Base-by-base conservation (phyloP, 768 basidiomycete genomes). In the Trametes punicea region DNA sequence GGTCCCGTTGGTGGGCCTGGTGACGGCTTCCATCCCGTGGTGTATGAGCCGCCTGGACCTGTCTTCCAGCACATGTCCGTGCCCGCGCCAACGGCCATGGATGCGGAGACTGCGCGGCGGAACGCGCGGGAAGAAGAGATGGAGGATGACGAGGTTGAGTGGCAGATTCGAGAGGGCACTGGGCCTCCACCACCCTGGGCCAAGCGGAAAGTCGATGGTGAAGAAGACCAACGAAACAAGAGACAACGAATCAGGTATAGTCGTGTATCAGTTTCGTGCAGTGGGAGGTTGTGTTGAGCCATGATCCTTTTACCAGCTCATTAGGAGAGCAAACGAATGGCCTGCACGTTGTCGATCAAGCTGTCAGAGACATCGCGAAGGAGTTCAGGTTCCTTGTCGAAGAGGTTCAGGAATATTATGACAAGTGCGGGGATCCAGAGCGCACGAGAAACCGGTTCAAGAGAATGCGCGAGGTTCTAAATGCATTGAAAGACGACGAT, bases 361-460 rank as follows among this genome's bases (percentile, higher is more conserved):
- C 74, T 10, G 78, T 92, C 34, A 69, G 71, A 27, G 81, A 84
- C 27, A 90, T 92, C 61, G 88, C 89, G 6, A 73, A 69, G 31
- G 82, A 88, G 33, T 87, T 75, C 63, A 76, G 83, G 46, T 92
- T 92, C 67, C 87, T 87, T 1, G 67, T 82, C 1, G 84, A 85
- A 59, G 90, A 92, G 69, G 88, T 92, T 13, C 80, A 85, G 64
- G 87, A 86, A 64, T 88, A 82, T 66, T 90, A 90, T 58, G 85
- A 89, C 64, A 81, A 77, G 58, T 85, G 79, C 55, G 84, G 85
- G 13, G 87, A 90, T 62, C 81, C 89, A 78, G 78, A 75, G 31
- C 77, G 78, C 45, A 90, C 90, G 9, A 77, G 80, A 60, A 69
- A 59, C 21, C 78, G 87, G 29, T 91, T 92, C 66, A 80, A 80